Percentiles rank a stretch among this genome's conserved stretches.
Evolutionary conservation across 306 rosid species (phyloP).

Genomic region (Phaseolus lunatus): DNA sequence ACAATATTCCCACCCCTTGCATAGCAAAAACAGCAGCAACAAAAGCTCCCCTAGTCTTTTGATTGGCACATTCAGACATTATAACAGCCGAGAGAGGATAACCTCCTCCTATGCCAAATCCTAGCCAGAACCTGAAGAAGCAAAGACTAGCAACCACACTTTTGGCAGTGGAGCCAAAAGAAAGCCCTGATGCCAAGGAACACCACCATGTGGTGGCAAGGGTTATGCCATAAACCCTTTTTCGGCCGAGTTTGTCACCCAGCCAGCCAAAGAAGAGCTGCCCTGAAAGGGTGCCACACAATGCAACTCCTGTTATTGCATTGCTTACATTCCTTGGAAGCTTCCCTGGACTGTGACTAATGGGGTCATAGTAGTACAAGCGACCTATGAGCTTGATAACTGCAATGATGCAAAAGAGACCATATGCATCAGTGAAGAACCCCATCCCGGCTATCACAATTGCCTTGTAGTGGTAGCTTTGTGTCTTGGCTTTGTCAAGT

Average conservation of each 20-base stretch:
- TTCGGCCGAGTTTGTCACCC: constrained; percentile 66
- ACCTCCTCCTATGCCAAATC: constrained; percentile 70
- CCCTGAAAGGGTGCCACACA: constrained; percentile 61
- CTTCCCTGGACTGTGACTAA: constrained; percentile 41
- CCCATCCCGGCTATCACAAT: constrained; percentile 73
- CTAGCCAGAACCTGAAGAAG: constrained; percentile 66
- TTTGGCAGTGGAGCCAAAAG: constrained; percentile 61
- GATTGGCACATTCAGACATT: constrained; percentile 74
- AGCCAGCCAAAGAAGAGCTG: constrained; percentile 80
- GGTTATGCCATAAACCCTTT: constrained; percentile 65
- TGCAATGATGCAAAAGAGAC: constrained; percentile 68
- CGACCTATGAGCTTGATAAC: constrained; percentile 63
- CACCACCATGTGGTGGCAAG: constrained; percentile 63
- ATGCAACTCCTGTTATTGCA: constrained; percentile 63
- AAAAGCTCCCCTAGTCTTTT: constrained; percentile 61
- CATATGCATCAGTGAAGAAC: constrained; percentile 71
- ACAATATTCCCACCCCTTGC: constrained; percentile 79
- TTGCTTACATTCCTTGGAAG: constrained; percentile 57
- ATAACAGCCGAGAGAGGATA: constrained; percentile 82
- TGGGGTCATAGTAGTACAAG: constrained; percentile 58
- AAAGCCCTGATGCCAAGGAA: constrained; percentile 65
- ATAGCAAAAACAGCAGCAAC: constrained; percentile 77
- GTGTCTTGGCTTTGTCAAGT: constrained; percentile 72
- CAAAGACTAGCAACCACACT: constrained; percentile 57
- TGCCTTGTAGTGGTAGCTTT: constrained; percentile 60